A percentile compares a stretch with the other conserved stretches of the same genome.
Evolutionary conservation across 2,329 filamentous ascomycete species (phyloP).

Genomic region (Penicillium sp.): DNA sequence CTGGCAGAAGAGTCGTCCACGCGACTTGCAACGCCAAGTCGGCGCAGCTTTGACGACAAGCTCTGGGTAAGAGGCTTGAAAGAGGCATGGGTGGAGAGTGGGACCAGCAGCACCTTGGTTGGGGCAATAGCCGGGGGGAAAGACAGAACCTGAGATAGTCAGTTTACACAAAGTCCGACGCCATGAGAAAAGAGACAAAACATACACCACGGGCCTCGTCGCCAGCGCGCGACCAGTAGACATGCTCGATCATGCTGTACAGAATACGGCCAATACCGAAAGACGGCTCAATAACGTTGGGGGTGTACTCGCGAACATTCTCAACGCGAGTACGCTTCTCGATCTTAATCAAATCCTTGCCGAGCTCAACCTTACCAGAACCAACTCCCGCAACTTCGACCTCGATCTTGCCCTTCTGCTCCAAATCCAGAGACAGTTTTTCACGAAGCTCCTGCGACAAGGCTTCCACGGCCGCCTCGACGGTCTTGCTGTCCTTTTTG

Average conservation of each 20-base stretch:
- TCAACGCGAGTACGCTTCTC: constrained; percentile 77
- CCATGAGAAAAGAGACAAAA: constrained; percentile 22
- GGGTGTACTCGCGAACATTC: constrained; percentile 82
- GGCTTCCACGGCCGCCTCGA: constrained; percentile 71
- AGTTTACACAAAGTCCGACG: too few relatives aligned
- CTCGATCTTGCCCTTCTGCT: constrained; percentile 66
- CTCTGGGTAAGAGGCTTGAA: constrained; percentile 72
- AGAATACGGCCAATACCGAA: constrained; percentile 95
- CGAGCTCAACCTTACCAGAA: constrained; percentile 70
- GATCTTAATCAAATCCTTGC: constrained; percentile 72
- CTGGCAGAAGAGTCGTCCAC: constrained; percentile 86
- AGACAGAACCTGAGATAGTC: constrained; percentile 54
- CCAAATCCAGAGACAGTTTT: constrained; percentile 67
- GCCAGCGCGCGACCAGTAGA: constrained; percentile 82
- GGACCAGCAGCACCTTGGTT: constrained; percentile 88
- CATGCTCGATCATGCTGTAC: constrained; percentile 89
- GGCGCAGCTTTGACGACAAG: constrained; percentile 69
- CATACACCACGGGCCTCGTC: constrained; percentile 83
- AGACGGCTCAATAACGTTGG: constrained; percentile 94
- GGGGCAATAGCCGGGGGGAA: constrained; percentile 78
- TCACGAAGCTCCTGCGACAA: constrained; percentile 76
- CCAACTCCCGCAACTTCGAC: constrained; percentile 64
- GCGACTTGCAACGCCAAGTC: constrained; percentile 70
- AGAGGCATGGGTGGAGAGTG: constrained; percentile 71
- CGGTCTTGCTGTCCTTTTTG: constrained; percentile 85